Evolutionary conservation across 1,284 basidiomycete species (phyloP).

Genomic region (Melampsora medusae): DNA sequence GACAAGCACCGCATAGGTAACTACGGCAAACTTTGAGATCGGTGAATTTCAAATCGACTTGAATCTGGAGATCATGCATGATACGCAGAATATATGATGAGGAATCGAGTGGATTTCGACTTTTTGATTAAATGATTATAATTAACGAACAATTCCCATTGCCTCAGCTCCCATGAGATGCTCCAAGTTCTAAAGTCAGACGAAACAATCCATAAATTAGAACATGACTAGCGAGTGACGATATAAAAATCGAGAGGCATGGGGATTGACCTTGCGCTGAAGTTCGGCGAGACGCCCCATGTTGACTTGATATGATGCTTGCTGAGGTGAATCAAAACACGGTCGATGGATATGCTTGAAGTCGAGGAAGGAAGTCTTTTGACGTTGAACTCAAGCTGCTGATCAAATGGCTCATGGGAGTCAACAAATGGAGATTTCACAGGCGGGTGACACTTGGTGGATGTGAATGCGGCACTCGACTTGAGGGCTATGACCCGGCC

Average conservation of each 20-base stretch:
- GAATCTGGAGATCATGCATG: slow-evolving; percentile 58
- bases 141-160: slow-evolving; percentile 70
- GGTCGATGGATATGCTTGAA: neutral
- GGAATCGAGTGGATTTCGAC: neutral
- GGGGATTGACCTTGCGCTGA: slow-evolving; percentile 26
- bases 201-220: too few relatives aligned
- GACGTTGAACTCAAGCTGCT: too few relatives aligned
- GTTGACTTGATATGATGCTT: neutral
- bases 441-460: too few relatives aligned
- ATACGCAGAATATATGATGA: neutral
- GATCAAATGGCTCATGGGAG: too few relatives aligned
- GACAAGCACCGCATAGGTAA: slow-evolving; percentile 95
- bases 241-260: neutral
- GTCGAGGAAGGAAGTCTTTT: neutral
- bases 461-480: too few relatives aligned
- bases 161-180: slow-evolving; percentile 99
- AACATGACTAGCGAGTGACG: neutral
- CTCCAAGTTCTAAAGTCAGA: slow-evolving; percentile 57
- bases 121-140: slow-evolving; percentile 1
- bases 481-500: too few relatives aligned
- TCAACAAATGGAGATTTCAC: too few relatives aligned
- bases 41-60: slow-evolving; percentile 87
- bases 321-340: too few relatives aligned
- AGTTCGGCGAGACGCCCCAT: slow-evolving; percentile 40
- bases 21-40: slow-evolving; percentile 99